Evolutionary conservation across 805 yeast species (phyloP), one percentile per base, ranked within the genome.

Genomic region (Wickerhamiella alocasiicola): DNA sequence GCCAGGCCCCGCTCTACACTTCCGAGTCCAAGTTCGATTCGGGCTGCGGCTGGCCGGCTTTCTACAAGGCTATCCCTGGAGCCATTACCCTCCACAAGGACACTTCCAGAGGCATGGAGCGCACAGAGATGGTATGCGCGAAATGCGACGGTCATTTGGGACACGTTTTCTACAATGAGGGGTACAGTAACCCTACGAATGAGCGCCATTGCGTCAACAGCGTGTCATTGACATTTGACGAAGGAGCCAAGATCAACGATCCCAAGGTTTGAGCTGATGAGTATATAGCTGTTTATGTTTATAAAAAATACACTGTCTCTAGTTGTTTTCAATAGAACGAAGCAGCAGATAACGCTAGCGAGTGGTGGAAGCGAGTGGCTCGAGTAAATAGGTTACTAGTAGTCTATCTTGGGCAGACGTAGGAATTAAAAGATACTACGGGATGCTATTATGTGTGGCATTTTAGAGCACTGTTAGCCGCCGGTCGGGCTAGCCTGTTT

Each of bases 21-120:
- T 76, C 94, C 21, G 64, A 69, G 24, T 71, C 95, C 3, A 88
- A 91, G 59, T 91, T 91, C 53, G 77, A 79, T 44, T 74, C 94
- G 9, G 84, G 84, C 41, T 91, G 98, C 60, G 98, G 98, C 2
- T 91, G 98, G 98, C 98, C 98, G 1, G 87, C 95, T 0, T 91
- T 91, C 60, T 88, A 78, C 59, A 80, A 83, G 44, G 95, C 94
- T 1, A 64, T 82, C 29, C 93, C 94, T 0, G 87, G 85, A 0
- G 68, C 94, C 5, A 68, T 91, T 29, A 67, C 60, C 16, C 66
- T 78, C 9, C 61, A 70, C 44, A 67, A 64, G 15, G 98, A 91
- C 58, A 52, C 43, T 0, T 59, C 78, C 6, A 61, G 63, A 37
- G 97, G 97, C 0, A 85, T 80, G 91, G 66, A 64, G 11, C 69